Evolutionary conservation across 441 rosid genomes (phyloP), one percentile per base, ranked within the genome.

Genomic region (Rhodomyrtus psidioides): DNA sequence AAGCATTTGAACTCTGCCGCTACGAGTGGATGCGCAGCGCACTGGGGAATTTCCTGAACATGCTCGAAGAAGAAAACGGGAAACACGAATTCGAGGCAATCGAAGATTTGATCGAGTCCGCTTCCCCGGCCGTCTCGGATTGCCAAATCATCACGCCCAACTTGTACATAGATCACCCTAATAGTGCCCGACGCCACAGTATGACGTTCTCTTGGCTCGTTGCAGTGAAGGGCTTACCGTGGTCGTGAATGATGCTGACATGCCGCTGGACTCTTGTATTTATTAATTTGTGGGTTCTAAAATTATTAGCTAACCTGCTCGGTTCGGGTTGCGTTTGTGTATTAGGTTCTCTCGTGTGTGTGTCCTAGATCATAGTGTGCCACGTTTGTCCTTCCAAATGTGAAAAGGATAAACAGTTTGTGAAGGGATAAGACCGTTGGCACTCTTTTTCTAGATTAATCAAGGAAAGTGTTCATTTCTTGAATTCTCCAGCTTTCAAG

Each of bases 11-110:
- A 81, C 87, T 93, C 42, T 96, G 98, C 88, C 92, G 96, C 39
- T 96, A 95, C 34, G 98, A 93, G 39, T 96, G 98, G 98, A 96
- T 96, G 98, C 90, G 94, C 14, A 89, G 84, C 55, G 98, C 98
- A 7, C 89, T 96, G 86, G 91, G 90, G 84, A 89, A 86, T 84
- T 94, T 94, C 84, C 44, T 94, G 55, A 85, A 70, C 91, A 91
- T 89, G 56, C 86, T 92, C 90, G 53, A 53, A 82, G 53, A 53
- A 82, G 91, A 89, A 51, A 82, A 86, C 5, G 53, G 55, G 51
- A 57, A 27, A 60, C 79, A 49, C 49, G 56, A 27, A 56, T 62
- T 49, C 24, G 85, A 34, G 10, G 19, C 58, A 8, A 55, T 57
- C 9, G 88, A 88, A 87, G 91, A 89, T 81, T 58, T 82, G 24